Evolutionary conservation across 257 asterid genomes (phyloP).

Genomic region (Petunia axillaris): DNA sequence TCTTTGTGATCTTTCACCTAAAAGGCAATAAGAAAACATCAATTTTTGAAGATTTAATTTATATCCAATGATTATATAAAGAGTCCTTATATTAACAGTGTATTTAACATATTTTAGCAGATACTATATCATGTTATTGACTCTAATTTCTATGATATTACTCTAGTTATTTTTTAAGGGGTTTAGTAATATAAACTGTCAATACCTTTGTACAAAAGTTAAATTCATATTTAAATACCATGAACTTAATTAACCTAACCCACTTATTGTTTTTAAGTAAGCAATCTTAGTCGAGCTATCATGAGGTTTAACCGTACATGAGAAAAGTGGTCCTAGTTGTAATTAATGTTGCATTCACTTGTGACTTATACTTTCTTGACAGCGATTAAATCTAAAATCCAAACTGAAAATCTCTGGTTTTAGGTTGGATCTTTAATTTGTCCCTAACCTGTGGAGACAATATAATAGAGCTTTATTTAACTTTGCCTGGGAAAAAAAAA

Average conservation of each 20-base stretch:
- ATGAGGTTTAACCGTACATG: not conserved
- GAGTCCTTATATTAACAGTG: too few relatives aligned
- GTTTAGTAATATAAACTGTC: too few relatives aligned
- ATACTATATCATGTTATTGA: too few relatives aligned
- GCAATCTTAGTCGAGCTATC: not conserved
- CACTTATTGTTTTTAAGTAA: not conserved
- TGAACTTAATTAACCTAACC: not conserved
- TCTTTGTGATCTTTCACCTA: not conserved
- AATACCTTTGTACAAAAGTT: too few relatives aligned
- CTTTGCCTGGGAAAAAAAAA: not conserved
- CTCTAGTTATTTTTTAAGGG: too few relatives aligned
- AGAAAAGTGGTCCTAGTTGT: not conserved
- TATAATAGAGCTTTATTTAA: constrained; percentile 10
- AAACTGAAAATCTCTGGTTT: not conserved
- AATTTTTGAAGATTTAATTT: not conserved
- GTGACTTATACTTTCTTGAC: not conserved
- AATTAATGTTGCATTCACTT: not conserved
- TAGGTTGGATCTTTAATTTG: constrained; percentile 13
- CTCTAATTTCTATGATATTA: too few relatives aligned
- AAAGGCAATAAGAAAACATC: not conserved
- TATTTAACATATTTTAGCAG: too few relatives aligned
- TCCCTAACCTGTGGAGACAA: constrained; percentile 7
- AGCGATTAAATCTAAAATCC: not conserved
- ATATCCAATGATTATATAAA: too few relatives aligned
- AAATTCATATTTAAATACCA: not conserved